Evolutionary conservation across 1,139 yeast species (phyloP).

Genomic region (Debaryomycetaceae sp.): DNA sequence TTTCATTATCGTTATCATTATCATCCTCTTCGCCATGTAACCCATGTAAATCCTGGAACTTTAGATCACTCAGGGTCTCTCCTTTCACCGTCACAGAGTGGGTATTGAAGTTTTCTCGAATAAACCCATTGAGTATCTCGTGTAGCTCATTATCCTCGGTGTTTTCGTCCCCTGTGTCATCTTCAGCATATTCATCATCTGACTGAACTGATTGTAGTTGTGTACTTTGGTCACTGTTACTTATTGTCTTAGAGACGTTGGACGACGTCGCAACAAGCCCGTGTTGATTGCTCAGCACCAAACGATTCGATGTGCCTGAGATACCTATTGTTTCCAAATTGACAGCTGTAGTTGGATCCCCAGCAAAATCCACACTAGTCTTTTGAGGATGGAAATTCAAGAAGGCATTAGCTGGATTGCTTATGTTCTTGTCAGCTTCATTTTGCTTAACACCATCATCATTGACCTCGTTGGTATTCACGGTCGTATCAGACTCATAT

Average conservation of each 20-base stretch:
- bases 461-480: too few species aligned
- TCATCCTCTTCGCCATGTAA: slow-evolving; percentile 4
- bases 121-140: slow-evolving; percentile 22
- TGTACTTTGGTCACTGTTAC: slow-evolving; percentile 4
- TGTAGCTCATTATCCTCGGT: slow-evolving; percentile 27
- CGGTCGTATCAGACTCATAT: too few species aligned
- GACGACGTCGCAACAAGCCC: neutral
- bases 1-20: slow-evolving; percentile 1
- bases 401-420: neutral
- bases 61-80: neutral
- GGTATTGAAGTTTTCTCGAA: slow-evolving; percentile 3
- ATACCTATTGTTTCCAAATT: slow-evolving; percentile 14
- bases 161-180: slow-evolving; percentile 7
- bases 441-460: neutral
- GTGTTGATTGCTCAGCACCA: neutral
- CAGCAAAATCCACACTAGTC: neutral
- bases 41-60: slow-evolving; percentile 4
- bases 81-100: neutral
- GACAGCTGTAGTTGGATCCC: slow-evolving; percentile 20
- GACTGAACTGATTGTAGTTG: slow-evolving; percentile 6
- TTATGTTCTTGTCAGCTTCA: neutral
- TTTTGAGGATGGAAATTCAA: neutral
- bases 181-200: slow-evolving; percentile 7
- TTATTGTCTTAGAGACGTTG: neutral
- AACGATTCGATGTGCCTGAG: neutral